Conservation (phyloP, 345 rosid species). For the Sonneratia caseolaris region DNA sequence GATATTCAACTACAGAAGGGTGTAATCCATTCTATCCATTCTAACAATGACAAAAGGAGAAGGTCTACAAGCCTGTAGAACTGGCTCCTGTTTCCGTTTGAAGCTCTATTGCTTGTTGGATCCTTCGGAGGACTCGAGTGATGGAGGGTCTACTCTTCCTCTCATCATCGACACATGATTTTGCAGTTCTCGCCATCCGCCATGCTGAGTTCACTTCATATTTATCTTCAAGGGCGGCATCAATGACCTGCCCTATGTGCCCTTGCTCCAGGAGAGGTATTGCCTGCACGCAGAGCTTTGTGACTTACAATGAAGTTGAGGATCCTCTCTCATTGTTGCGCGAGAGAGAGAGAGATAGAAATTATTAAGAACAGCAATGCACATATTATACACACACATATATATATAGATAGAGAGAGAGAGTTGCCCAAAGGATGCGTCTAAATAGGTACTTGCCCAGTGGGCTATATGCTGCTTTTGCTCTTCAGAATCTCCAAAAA, state of each 20-base stretch:
- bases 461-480: constrained; percentile 85
- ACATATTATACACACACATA: neutral
- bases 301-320: neutral
- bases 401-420: neutral
- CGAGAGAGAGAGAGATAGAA: no score
- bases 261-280: constrained; percentile 83
- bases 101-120: constrained; percentile 72
- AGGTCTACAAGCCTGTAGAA: no score
- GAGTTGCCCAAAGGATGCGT: neutral
- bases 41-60: no score
- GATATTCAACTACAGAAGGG: no score
- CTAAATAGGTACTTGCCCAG: constrained; percentile 53
- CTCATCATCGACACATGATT: constrained; percentile 79
- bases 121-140: constrained; percentile 80
- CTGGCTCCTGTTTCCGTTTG: constrained; percentile 15
- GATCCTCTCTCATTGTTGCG: neutral
- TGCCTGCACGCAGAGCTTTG: constrained; percentile 36
- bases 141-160: constrained; percentile 83
- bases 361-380: neutral
- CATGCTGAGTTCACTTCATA: constrained; percentile 87
- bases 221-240: constrained; percentile 43
- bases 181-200: constrained; percentile 88
- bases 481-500: constrained; percentile 67
- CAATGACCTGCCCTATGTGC: constrained; percentile 75
- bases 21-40: no score